Base-by-base conservation (phyloP, 257 asterid species). In the Mentha longifolia region DNA sequence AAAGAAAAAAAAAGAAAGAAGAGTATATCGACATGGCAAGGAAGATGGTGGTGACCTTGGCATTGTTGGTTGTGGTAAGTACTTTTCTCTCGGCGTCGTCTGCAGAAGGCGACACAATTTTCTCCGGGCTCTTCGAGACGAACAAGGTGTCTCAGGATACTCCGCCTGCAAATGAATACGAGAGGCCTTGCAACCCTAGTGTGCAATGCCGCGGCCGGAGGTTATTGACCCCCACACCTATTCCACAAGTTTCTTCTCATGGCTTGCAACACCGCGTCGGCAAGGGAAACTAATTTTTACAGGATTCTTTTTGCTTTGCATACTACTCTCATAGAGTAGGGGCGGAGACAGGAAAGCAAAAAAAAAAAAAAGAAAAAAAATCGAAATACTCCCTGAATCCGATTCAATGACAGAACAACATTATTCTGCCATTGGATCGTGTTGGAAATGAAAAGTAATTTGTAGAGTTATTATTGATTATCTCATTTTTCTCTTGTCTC, bases 181-280 rank as follows among this genome's bases (percentile, higher is more conserved):
- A 0, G 17, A 39, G 50, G 50, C 1, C 2, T 11, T 74, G 78
- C 74, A 9, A 1, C 4, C 11, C 45, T 8, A 8, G 8, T 10
- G 3, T 1, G 14, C 56, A 9, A 35, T 49, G 70, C 20, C 71
- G 71, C 1, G 13, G 35, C 11, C 54, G 79, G 10, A 54, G 52
- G 35, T 14, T 75, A 20, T 51, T 75, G 33, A 7, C 15, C 12
- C 0, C 7, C 43, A 41, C 28, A 10, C 39, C 25, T 13, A 37
- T 30, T 6, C 80, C 80, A 6, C 30, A 56, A 25, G 61, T 76
- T 69, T 75, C 79, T 19, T 9, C 61, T 19, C 76, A 76, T 45
- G 80, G 80, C 2, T 17, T 62, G 35, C 80, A 76, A 61, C 43
- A 62, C 20, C 16, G 1, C 4, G 15, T 76, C 52, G 52, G 49